These are phyloP conservation scores for Starmerella ratchasimensis DNA, from an alignment of 805 yeast genomes.

Conservation along the genomic window DNA sequence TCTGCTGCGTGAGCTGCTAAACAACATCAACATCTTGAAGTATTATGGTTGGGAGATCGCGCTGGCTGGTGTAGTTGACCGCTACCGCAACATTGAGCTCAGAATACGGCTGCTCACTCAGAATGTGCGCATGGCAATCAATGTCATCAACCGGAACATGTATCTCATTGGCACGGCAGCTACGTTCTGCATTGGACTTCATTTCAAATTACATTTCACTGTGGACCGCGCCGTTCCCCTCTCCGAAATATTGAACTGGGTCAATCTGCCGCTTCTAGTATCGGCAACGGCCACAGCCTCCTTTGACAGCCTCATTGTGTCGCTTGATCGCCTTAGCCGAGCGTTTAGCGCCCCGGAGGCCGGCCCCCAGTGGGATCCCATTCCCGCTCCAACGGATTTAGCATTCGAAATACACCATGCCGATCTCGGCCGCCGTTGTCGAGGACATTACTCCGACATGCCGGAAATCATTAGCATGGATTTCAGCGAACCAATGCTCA, in stretches of 20 bases:
- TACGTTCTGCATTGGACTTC: slow-evolving; percentile 1
- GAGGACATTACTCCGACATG: no score
- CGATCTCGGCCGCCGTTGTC: no score
- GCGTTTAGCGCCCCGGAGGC: slow-evolving; percentile 27
- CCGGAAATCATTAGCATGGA: no score
- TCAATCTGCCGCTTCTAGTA: slow-evolving; percentile 18
- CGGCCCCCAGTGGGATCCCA: slow-evolving; percentile 33
- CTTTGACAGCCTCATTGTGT: slow-evolving; percentile 29
- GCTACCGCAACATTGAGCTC: slow-evolving; percentile 2
- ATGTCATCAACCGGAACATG: not conserved
- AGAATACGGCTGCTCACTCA: not conserved
- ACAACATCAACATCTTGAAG: slow-evolving; percentile 65
- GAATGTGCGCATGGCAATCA: not conserved
- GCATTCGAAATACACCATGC: not conserved
- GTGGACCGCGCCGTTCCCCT: slow-evolving; percentile 5
- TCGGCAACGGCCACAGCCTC: slow-evolving; percentile 34
- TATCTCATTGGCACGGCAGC: slow-evolving; percentile 28
- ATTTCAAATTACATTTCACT: not conserved
- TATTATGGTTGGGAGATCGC: slow-evolving; percentile 85
- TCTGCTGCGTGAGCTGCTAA: slow-evolving; percentile 60
- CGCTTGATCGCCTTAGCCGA: slow-evolving; percentile 11
- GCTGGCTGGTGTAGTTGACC: slow-evolving; percentile 38
- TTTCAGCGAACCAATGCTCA: no score
- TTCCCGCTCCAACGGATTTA: slow-evolving; percentile 30
- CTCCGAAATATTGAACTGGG: not conserved